Conservation (phyloP, 164 flowering plant genomes). For the Dillenia suffruticosa region DNA sequence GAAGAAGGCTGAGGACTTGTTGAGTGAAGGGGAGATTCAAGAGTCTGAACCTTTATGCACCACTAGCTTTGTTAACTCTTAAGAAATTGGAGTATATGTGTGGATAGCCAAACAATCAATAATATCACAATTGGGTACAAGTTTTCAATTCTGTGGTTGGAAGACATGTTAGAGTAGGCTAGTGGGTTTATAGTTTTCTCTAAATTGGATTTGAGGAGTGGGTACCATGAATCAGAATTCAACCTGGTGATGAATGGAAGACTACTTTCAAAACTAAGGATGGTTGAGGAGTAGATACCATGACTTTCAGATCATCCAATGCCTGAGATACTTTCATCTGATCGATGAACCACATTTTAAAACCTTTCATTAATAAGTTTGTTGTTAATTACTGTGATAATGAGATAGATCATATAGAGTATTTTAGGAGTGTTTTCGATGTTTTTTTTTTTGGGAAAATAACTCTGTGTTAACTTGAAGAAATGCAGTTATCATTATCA, state of each 20-base stretch:
- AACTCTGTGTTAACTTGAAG: neutral
- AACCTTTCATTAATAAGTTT: neutral
- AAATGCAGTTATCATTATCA: neutral
- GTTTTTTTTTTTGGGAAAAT: neutral
- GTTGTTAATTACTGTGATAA: constrained; percentile 1
- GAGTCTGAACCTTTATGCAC: neutral
- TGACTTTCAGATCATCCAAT: constrained; percentile 1
- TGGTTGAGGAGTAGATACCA: neutral
- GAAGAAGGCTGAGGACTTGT: neutral
- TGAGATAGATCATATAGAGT: neutral
- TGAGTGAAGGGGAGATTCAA: neutral
- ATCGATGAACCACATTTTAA: neutral
- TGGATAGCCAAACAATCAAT: neutral
- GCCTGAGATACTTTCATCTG: neutral
- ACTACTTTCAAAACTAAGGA: neutral
- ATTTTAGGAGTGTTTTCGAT: neutral
- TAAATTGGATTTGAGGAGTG: neutral
- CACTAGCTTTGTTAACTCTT: neutral
- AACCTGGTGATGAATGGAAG: constrained; percentile 1
- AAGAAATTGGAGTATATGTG: neutral
- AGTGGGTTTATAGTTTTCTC: neutral
- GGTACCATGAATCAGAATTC: neutral
- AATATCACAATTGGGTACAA: neutral
- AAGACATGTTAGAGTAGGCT: neutral
- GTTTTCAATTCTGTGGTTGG: neutral